Percentiles rank a stretch among this genome's conserved stretches.
phyloP scores from a whole-genome alignment of 2,329 filamentous ascomycete genomes.

The Bisporella sp. region DNA sequence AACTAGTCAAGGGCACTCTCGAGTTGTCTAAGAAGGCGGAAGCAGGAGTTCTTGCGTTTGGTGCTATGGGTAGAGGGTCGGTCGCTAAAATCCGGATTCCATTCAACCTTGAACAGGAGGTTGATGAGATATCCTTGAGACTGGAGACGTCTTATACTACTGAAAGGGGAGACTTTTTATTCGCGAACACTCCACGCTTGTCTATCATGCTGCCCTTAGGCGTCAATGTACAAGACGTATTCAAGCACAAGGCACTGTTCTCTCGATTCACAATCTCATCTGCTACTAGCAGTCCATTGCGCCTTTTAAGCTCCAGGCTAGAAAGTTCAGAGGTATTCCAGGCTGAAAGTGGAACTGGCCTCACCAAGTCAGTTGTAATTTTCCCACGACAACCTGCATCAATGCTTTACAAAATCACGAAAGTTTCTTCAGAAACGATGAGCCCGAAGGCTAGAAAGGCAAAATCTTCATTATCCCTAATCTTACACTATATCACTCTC shows the following conservation, averaged over 20 bases:
- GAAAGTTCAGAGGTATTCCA: constrained; percentile 63
- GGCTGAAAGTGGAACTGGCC: constrained; percentile 50
- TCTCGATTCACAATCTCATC: constrained; percentile 90
- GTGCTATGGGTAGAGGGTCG: constrained; percentile 36
- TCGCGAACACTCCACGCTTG: constrained; percentile 55
- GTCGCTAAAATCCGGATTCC: constrained; percentile 60
- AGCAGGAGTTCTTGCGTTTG: constrained; percentile 45
- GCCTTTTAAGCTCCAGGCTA: constrained; percentile 65
- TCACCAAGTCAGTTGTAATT: constrained; percentile 51
- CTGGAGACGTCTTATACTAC: constrained; percentile 73
- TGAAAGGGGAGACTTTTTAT: constrained; percentile 55
- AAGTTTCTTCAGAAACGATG: constrained; percentile 34
- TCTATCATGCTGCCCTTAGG: constrained; percentile 75
- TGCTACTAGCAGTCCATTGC: constrained; percentile 65
- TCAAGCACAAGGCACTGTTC: constrained; percentile 75
- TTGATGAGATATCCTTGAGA: constrained; percentile 62
- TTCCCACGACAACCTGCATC: constrained; percentile 79
- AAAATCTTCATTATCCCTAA: constrained; percentile 52
- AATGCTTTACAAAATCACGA: constrained; percentile 70
- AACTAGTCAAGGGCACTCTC: constrained; percentile 36
- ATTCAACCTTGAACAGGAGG: constrained; percentile 76
- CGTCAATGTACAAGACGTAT: constrained; percentile 94
- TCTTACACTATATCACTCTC: constrained; percentile 68
- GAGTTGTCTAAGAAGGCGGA: constrained; percentile 44
- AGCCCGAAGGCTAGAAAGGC: constrained; percentile 18